A percentile compares a stretch with the other conserved stretches of the same genome.
Evolutionary conservation across 2,329 filamentous ascomycete genomes (phyloP).

Genomic region (Cytospora piceae): DNA sequence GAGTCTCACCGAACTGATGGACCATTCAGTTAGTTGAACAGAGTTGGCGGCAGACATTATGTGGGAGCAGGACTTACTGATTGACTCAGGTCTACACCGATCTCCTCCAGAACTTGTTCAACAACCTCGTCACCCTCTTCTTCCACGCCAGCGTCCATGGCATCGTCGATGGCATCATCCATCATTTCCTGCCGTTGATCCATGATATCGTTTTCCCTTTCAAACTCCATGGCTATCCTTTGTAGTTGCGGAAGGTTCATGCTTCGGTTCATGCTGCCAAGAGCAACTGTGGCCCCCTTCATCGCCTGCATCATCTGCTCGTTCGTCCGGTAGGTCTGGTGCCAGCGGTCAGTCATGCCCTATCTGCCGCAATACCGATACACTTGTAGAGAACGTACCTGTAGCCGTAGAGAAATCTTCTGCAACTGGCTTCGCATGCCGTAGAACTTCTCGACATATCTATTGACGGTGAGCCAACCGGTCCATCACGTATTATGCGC

Average conservation of each 20-base stretch:
- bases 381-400: conserved; percentile 57
- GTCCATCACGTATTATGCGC: background rate
- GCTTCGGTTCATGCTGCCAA: conserved; percentile 95
- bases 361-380: background rate
- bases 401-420: conserved; percentile 91
- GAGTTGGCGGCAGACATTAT: conserved; percentile 3
- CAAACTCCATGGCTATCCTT: conserved; percentile 98
- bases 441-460: conserved; percentile 98
- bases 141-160: conserved; percentile 86
- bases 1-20: conserved; percentile 84
- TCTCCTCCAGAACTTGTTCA: conserved; percentile 94
- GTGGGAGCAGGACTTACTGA: conserved; percentile 62
- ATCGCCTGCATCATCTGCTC: conserved; percentile 99
- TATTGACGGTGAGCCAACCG: conserved; percentile 39
- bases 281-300: conserved; percentile 92
- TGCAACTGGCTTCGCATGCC: conserved; percentile 97
- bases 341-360: conserved; percentile 2
- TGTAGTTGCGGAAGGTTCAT: conserved; percentile 97
- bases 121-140: conserved; percentile 97
- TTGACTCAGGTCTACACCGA: conserved; percentile 90
- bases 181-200: conserved; percentile 99
- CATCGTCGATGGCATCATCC: conserved; percentile 98
- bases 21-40: conserved; percentile 35
- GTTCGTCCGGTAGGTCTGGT: conserved; percentile 91
- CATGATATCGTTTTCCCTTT: conserved; percentile 99